Base-by-base conservation (phyloP, 176 grass and related monocot genomes). In the Typha latifolia region DNA sequence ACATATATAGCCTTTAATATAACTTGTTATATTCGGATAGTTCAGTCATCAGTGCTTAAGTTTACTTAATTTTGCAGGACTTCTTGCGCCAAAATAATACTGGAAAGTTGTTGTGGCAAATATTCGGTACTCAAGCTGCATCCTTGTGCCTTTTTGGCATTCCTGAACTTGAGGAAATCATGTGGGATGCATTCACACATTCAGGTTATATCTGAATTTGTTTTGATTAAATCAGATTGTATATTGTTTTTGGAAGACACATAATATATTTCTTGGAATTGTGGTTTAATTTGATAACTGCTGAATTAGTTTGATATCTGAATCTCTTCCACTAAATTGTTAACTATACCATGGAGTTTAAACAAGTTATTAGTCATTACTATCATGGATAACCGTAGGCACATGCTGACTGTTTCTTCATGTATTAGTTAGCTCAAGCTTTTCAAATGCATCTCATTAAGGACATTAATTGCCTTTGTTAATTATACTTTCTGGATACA, bases 51-150 rank as follows among this genome's bases (percentile, higher is more conserved):
- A 27, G 59, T 53, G 12, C 72, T 13, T 63, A 70, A 77, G 7
- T 49, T 27, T 48, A 57, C 12, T 79, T 51, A 51, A 73, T 66
- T 27, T 61, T 82, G 49, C 74, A 91, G 93, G 93, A 91, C 16
- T 96, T 91, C 79, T 75, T 96, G 72, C 93, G 85, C 47, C 93
- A 96, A 73, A 96, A 96, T 81, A 96, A 96, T 70, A 91, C 93
- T 18, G 93, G 93, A 43, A 96, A 96, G 63, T 84, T 97, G 71
- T 77, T 97, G 31, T 97, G 88, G 85, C 93, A 97, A 80, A 80
- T 84, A 3, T 97, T 92, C 76, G 93, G 93, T 62, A 73, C 76
- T 56, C 74, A 84, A 73, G 80, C 80, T 75, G 93, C 88, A 43
- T 65, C 71, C 12, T 21, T 92, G 83, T 97, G 93, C 62, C 69